These are phyloP conservation scores for Phytophthora macrochlamydospora DNA, from an alignment of 352 stramenopile genomes.

Conservation along the genomic window DNA sequence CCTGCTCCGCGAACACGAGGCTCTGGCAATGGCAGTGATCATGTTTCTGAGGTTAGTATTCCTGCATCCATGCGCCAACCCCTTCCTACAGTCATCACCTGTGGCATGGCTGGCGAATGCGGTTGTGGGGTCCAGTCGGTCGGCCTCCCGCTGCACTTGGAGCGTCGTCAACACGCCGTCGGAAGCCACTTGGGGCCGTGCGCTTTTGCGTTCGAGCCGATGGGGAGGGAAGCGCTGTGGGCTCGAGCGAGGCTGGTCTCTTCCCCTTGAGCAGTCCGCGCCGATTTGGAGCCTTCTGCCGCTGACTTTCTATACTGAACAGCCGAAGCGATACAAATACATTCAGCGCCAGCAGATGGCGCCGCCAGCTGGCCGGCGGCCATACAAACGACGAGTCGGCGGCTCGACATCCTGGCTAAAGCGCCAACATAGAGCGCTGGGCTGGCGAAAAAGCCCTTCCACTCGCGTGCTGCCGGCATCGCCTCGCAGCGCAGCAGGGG, in stretches of 20 bases:
- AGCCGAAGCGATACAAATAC: slow-evolving; percentile 35
- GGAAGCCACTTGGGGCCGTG: neutral
- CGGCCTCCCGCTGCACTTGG: neutral
- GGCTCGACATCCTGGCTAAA: neutral
- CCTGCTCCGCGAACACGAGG: slow-evolving; percentile 58
- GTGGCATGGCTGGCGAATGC: slow-evolving; percentile 33
- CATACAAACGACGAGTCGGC: neutral
- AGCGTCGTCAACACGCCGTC: neutral
- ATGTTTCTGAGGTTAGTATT: too few relatives aligned
- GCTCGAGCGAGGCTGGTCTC: slow-evolving; percentile 13
- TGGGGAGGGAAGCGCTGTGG: slow-evolving; percentile 2
- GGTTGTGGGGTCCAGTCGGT: neutral
- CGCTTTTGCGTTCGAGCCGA: slow-evolving; percentile 9
- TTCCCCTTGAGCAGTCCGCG: slow-evolving; percentile 25
- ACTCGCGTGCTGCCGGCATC: neutral
- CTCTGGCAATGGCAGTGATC: slow-evolving; percentile 28
- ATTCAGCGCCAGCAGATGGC: slow-evolving; percentile 27
- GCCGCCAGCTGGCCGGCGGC: slow-evolving; percentile 7
- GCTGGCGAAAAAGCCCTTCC: neutral
- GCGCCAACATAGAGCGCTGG: neutral
- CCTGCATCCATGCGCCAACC: too few relatives aligned
- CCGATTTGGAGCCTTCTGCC: slow-evolving; percentile 24
- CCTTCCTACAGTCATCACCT: slow-evolving; percentile 21
- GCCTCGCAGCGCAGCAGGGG: too few relatives aligned
- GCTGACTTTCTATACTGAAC: slow-evolving; percentile 19